Evolutionary conservation across 169 alveolate species (phyloP).

Genomic region (Toxoplasma gondii): DNA sequence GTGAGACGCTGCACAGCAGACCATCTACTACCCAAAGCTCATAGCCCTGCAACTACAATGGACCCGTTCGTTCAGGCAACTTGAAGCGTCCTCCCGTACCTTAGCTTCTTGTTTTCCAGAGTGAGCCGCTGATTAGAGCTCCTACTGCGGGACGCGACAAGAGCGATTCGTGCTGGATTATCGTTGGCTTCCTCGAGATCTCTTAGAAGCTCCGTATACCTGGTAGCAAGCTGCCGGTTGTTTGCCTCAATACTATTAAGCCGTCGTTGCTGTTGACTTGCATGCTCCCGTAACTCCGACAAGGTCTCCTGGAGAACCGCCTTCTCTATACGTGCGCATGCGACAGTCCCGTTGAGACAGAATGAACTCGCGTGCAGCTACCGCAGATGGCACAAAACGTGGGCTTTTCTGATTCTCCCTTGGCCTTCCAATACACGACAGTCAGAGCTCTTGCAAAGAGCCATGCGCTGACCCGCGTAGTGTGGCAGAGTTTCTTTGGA

Average conservation of each 20-base stretch:
- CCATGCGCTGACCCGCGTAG: too few relatives aligned
- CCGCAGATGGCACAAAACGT: too few relatives aligned
- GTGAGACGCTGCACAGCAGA: too few relatives aligned
- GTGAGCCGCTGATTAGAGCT: conserved; percentile 45
- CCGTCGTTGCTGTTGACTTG: conserved; percentile 18
- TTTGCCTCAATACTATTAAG: conserved; percentile 26
- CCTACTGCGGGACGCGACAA: conserved; percentile 53
- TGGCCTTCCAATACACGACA: too few relatives aligned
- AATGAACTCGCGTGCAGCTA: too few relatives aligned
- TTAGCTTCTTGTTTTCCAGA: conserved; percentile 52
- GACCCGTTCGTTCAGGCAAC: too few relatives aligned
- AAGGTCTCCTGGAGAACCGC: background rate
- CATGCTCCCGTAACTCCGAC: conserved; percentile 12
- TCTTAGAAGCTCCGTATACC: conserved; percentile 37
- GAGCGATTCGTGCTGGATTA: conserved; percentile 60
- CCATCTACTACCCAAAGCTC: too few relatives aligned
- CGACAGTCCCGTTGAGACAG: background rate
- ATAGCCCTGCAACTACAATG: too few relatives aligned
- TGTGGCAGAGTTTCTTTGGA: too few relatives aligned
- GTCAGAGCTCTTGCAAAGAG: too few relatives aligned
- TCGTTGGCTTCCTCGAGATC: conserved; percentile 66
- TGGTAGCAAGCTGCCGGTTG: conserved; percentile 51
- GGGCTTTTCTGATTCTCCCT: too few relatives aligned
- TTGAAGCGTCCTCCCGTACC: background rate
- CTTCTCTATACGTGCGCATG: background rate